phyloP scores from a whole-genome alignment of 306 rosid genomes.

The Rosa rugosa region DNA sequence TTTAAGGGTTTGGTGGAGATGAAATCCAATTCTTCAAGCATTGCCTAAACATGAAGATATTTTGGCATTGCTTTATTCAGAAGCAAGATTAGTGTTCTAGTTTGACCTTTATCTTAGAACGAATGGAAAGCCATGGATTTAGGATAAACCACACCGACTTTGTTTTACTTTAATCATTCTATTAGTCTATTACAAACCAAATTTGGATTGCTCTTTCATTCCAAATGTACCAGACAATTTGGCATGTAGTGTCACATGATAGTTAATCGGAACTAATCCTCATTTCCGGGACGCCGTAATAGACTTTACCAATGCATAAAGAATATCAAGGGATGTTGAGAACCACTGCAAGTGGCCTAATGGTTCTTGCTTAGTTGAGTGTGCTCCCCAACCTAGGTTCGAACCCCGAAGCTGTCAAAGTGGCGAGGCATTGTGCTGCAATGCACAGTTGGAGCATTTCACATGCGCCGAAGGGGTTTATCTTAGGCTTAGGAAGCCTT shows the following conservation, averaged over 20 bases:
- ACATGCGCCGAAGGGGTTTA: no score
- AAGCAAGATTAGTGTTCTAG: neutral
- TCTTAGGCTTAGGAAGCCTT: no score
- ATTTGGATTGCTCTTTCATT: neutral
- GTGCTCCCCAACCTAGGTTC: no score
- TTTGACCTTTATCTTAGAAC: constrained; percentile 15
- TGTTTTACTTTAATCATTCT: neutral
- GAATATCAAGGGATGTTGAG: neutral
- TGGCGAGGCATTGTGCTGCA: no score
- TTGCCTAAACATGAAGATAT: constrained; percentile 10
- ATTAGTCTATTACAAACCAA: neutral
- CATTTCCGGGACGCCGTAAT: neutral
- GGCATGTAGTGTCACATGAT: neutral
- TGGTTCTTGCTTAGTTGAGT: no score
- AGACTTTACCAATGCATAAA: neutral
- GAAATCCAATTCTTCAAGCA: neutral
- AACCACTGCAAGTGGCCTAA: no score
- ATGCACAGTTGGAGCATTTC: no score
- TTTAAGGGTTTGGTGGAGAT: neutral
- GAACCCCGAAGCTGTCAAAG: no score
- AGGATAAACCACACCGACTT: constrained; percentile 35
- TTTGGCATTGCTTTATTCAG: neutral
- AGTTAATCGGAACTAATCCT: neutral
- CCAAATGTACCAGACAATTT: neutral
- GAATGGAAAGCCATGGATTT: constrained; percentile 8